A percentile compares a stretch with the other conserved stretches of the same genome.
phyloP scores from a whole-genome alignment of 495 filamentous ascomycete species.

The Poronia punctata region DNA sequence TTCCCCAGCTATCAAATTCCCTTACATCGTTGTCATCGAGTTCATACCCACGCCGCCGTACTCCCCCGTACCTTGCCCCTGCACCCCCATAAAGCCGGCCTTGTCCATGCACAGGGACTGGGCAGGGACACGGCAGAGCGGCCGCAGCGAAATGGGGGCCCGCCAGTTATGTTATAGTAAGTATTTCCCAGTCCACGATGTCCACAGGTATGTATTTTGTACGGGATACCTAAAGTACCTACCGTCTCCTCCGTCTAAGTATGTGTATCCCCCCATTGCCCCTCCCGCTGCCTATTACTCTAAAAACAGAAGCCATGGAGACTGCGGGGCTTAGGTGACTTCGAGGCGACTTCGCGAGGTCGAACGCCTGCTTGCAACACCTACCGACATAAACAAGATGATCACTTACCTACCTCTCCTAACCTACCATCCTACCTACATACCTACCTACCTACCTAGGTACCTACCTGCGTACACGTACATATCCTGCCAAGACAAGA shows the following conservation, averaged over 20 bases:
- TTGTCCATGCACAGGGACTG: neutral
- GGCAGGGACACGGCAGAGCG: constrained; percentile 3
- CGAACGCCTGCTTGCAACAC: neutral
- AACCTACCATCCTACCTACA: neutral
- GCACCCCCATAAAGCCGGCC: too few species aligned
- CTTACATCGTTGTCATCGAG: too few species aligned
- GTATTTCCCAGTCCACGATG: too few species aligned
- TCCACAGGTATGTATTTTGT: too few species aligned
- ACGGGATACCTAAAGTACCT: too few species aligned
- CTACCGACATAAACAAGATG: neutral
- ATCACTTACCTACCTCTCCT: neutral
- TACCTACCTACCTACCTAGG: neutral
- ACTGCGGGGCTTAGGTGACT: neutral
- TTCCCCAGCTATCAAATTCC: too few species aligned
- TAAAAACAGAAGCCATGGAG: neutral
- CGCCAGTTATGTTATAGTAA: too few species aligned
- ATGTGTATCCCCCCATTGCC: neutral
- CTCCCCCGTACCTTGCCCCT: too few species aligned
- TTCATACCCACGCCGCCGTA: too few species aligned
- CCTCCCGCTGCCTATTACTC: neutral
- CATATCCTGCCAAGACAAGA: neutral
- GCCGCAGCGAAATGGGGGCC: constrained; percentile 8
- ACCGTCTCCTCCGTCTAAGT: constrained; percentile 1
- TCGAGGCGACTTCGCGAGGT: neutral
- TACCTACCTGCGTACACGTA: neutral